phyloP scores from a whole-genome alignment of 306 rosid genomes.

The Trifolium fragiferum region DNA sequence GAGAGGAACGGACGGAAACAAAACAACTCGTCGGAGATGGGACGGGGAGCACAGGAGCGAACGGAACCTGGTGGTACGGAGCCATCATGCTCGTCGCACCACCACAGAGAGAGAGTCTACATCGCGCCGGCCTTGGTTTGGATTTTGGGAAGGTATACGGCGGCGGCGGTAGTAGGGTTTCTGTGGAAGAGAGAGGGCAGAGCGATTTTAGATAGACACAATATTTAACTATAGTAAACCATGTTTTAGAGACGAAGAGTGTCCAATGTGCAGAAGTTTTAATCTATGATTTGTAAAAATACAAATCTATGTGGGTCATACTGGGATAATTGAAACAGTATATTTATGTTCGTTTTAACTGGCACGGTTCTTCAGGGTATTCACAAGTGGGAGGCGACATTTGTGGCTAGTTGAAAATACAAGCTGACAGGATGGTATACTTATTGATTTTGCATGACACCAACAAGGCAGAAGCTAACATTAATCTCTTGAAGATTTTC shows the following conservation, averaged over 20 bases:
- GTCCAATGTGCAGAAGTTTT: conserved; percentile 24
- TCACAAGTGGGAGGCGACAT: background rate
- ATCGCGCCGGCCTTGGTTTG: too few relatives aligned
- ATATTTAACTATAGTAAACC: conserved; percentile 1
- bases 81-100: too few relatives aligned
- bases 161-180: too few relatives aligned
- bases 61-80: too few relatives aligned
- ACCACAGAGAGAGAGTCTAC: too few relatives aligned
- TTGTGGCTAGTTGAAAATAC: conserved; percentile 20
- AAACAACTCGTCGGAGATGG: too few relatives aligned
- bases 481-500: conserved; percentile 15
- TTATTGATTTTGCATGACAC: conserved; percentile 25
- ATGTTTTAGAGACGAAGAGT: conserved; percentile 16
- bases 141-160: too few relatives aligned
- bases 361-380: conserved; percentile 7
- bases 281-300: conserved; percentile 16
- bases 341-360: conserved; percentile 5
- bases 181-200: too few relatives aligned
- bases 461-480: background rate
- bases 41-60: too few relatives aligned
- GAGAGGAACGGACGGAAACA: too few relatives aligned
- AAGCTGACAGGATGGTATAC: conserved; percentile 12
- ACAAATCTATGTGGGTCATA: conserved; percentile 3
- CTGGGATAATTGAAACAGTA: conserved; percentile 24
- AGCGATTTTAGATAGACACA: conserved; percentile 15